A percentile compares a stretch with the other conserved stretches of the same genome.
These are phyloP conservation scores for Clarireedia sp. DNA, from an alignment of 2,329 filamentous ascomycete genomes.

Conservation along the genomic window DNA sequence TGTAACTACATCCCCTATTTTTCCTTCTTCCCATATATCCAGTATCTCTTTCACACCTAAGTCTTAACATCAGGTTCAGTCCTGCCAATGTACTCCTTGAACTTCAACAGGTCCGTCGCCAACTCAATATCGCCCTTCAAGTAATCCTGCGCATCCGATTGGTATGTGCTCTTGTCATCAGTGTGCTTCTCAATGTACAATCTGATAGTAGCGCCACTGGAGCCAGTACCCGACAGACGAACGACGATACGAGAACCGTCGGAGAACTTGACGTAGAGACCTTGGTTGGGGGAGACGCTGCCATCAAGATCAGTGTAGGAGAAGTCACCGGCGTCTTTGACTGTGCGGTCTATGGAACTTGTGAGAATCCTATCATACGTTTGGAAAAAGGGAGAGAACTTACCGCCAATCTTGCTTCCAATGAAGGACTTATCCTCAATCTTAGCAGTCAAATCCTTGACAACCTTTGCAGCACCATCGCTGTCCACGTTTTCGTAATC, in stretches of 20 bases:
- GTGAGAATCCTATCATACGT: not conserved
- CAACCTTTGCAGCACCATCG: conserved; percentile 84
- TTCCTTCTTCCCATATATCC: too few relatives aligned
- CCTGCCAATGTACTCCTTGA: conserved; percentile 88
- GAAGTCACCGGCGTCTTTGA: conserved; percentile 88
- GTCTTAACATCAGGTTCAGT: conserved; percentile 97
- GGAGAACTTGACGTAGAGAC: conserved; percentile 88
- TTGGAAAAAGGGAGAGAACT: conserved; percentile 17
- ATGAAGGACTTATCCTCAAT: conserved; percentile 69
- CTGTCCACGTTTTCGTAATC: conserved; percentile 95
- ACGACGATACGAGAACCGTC: conserved; percentile 94
- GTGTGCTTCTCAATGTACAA: conserved; percentile 97
- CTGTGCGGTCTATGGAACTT: conserved; percentile 56
- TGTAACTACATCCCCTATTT: too few relatives aligned
- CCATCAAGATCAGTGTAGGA: conserved; percentile 98
- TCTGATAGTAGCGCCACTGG: conserved; percentile 90
- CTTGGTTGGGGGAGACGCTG: conserved; percentile 91
- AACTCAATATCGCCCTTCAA: conserved; percentile 83
- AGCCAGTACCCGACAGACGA: conserved; percentile 88
- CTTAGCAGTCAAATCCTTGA: conserved; percentile 69
- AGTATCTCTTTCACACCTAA: conserved; percentile 35
- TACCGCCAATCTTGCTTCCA: conserved; percentile 70
- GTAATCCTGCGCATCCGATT: conserved; percentile 83
- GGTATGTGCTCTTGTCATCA: conserved; percentile 68
- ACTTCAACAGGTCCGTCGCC: conserved; percentile 76